A percentile compares a stretch with the other conserved stretches of the same genome.
Conservation (phyloP, 2,329 filamentous ascomycete species). For the Gremmenia infestans region DNA sequence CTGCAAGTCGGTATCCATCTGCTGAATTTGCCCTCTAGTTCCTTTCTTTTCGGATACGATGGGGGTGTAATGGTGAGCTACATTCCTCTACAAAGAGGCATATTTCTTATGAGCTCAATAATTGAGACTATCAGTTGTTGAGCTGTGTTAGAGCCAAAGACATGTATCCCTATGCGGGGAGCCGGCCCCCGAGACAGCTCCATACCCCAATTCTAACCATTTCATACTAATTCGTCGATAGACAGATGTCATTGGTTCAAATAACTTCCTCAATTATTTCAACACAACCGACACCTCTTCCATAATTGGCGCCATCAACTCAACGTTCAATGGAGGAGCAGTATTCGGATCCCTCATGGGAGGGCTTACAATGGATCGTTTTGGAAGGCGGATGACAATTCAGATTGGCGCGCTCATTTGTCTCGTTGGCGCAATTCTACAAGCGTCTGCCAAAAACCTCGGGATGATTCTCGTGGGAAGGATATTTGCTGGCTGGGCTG, state of each 20-base stretch:
- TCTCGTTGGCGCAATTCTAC: constrained; percentile 53
- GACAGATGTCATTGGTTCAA: constrained; percentile 25
- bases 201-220: too few relatives aligned
- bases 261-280: constrained; percentile 28
- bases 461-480: constrained; percentile 55
- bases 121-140: too few relatives aligned
- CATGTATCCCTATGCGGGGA: too few relatives aligned
- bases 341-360: constrained; percentile 35
- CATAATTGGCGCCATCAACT: constrained; percentile 52
- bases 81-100: too few relatives aligned
- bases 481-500: constrained; percentile 50
- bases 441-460: constrained; percentile 51
- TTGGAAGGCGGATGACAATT: constrained; percentile 56
- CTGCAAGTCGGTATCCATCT: neutral
- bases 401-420: constrained; percentile 52
- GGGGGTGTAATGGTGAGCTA: constrained; percentile 27
- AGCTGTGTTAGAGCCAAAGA: too few relatives aligned
- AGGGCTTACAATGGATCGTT: constrained; percentile 50
- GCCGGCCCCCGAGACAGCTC: too few relatives aligned
- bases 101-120: too few relatives aligned
- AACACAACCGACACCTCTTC: constrained; percentile 31
- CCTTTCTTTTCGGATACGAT: constrained; percentile 36
- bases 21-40: constrained; percentile 23
- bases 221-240: too few relatives aligned
- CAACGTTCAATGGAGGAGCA: constrained; percentile 58